These are phyloP conservation scores for Saturnispora serradocipensis DNA, from an alignment of 805 yeast genomes.

Conservation along the genomic window DNA sequence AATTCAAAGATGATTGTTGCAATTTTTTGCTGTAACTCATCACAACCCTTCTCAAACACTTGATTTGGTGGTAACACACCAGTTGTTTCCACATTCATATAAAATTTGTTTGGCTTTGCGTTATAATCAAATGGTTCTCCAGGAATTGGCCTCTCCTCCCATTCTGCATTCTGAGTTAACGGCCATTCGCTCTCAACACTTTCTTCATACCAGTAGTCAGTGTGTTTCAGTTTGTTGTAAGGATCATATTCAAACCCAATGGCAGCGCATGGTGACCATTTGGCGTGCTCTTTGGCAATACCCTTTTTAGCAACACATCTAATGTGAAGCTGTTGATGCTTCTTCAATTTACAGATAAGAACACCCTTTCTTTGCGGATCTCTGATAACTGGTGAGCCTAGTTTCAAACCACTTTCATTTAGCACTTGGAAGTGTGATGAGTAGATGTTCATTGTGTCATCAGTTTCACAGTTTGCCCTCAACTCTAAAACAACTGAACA, in stretches of 20 bases:
- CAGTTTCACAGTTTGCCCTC: constrained; percentile 80
- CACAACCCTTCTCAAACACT: constrained; percentile 77
- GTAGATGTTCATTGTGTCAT: constrained; percentile 81
- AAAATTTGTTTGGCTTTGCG: constrained; percentile 75
- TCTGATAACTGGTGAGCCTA: constrained; percentile 82
- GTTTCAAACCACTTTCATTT: constrained; percentile 28
- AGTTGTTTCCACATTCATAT: constrained; percentile 85
- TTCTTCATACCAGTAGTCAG: constrained; percentile 94
- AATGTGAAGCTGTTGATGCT: constrained; percentile 82
- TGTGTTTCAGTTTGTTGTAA: constrained; percentile 95
- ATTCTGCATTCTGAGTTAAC: constrained; percentile 72
- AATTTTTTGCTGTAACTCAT: constrained; percentile 78
- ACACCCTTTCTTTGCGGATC: constrained; percentile 77
- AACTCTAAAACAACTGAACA: constrained; percentile 84
- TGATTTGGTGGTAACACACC: constrained; percentile 86
- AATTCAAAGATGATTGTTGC: constrained; percentile 78
- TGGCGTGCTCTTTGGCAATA: constrained; percentile 94
- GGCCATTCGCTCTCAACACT: constrained; percentile 93
- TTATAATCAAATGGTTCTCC: constrained; percentile 78
- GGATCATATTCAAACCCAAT: constrained; percentile 97
- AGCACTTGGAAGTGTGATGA: constrained; percentile 59
- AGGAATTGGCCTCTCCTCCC: constrained; percentile 91
- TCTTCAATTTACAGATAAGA: constrained; percentile 82
- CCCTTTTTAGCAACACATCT: constrained; percentile 97
- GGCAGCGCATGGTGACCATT: constrained; percentile 96